A percentile compares a stretch with the other conserved stretches of the same genome.
Evolutionary conservation across 139 green algal species (phyloP).

Genomic region (Chlamydomonas eustigma): DNA sequence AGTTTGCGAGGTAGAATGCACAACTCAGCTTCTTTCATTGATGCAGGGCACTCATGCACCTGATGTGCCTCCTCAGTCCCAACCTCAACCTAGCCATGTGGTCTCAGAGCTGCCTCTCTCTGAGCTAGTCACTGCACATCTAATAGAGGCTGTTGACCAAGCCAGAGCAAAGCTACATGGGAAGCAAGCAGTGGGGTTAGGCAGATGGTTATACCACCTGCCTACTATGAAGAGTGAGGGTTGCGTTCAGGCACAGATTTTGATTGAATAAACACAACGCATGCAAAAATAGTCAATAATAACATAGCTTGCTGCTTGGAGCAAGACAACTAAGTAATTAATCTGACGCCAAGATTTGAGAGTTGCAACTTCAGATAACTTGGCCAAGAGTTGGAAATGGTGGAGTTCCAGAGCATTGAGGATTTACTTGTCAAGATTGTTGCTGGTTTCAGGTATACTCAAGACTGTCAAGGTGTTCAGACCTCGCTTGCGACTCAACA

Average conservation of each 20-base stretch:
- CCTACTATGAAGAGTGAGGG: constrained; percentile 14
- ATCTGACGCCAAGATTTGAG: no score
- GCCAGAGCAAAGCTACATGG: neutral
- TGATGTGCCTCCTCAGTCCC: no score
- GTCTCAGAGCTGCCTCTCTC: constrained; percentile 1
- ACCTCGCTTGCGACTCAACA: constrained; percentile 20
- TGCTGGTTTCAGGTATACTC: constrained; percentile 3
- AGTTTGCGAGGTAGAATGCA: no score
- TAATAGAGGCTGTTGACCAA: neutral
- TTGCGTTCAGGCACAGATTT: neutral
- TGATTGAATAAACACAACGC: no score
- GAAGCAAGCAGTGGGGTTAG: neutral
- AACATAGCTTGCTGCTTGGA: no score
- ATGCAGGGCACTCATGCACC: no score
- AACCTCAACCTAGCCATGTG: neutral
- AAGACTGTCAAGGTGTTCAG: constrained; percentile 19
- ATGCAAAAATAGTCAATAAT: no score
- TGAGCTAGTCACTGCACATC: neutral
- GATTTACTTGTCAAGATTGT: no score
- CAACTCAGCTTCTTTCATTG: no score
- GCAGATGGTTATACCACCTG: constrained; percentile 1
- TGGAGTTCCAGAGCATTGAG: neutral
- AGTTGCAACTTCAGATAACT: no score
- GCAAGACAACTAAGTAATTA: no score
- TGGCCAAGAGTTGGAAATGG: no score